Evolutionary conservation across 306 rosid genomes (phyloP).

Genomic region (Dryas octopetala): DNA sequence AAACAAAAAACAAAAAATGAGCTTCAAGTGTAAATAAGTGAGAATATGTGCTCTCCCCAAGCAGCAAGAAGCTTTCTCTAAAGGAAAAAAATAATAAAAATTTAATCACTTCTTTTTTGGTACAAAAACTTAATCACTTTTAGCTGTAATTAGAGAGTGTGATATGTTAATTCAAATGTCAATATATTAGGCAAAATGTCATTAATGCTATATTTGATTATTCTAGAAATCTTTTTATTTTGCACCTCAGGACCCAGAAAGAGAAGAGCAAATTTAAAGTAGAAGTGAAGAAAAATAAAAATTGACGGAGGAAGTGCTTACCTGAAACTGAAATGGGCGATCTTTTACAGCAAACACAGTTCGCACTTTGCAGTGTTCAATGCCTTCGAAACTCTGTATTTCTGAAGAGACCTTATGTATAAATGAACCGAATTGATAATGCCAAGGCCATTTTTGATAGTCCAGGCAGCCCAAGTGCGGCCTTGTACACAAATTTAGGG

Average conservation of each 20-base stretch:
- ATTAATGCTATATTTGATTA: neutral
- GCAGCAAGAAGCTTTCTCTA: neutral
- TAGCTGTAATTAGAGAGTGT: neutral
- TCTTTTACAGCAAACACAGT: neutral
- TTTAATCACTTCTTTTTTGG: neutral
- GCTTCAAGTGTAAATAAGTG: neutral
- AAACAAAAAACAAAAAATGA: neutral
- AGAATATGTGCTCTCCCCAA: neutral
- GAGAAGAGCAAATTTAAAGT: neutral
- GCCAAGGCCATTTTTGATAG: neutral
- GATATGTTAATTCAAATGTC: neutral
- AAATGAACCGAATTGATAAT: neutral
- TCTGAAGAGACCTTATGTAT: no score
- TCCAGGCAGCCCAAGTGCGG: no score
- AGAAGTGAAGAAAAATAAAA: neutral
- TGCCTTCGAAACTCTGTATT: neutral
- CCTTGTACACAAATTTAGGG: neutral
- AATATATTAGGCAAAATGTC: neutral
- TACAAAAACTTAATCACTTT: neutral
- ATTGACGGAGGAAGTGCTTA: neutral
- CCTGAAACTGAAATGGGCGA: slow-evolving; percentile 5
- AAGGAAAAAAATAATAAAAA: neutral
- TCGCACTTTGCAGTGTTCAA: neutral
- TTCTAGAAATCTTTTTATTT: neutral
- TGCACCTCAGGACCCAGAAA: neutral